phyloP scores from a whole-genome alignment of 1,284 basidiomycete genomes.

The Bjerkandera adusta region DNA sequence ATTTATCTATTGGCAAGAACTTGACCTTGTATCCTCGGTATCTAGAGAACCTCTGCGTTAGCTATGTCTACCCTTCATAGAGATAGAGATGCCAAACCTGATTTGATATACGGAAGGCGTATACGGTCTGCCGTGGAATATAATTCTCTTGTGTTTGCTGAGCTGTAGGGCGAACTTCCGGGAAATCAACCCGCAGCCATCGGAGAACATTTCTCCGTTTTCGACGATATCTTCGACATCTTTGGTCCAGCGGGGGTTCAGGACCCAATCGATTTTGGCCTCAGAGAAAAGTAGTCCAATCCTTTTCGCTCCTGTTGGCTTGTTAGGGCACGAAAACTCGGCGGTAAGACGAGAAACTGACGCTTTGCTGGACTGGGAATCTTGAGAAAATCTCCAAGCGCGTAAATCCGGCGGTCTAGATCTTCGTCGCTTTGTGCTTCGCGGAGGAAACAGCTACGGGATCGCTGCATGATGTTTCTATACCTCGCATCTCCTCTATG shows the following conservation, averaged over 20 bases:
- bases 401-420: constrained; percentile 53
- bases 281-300: constrained; percentile 66
- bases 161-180: constrained; percentile 47
- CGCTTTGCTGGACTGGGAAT: constrained; percentile 66
- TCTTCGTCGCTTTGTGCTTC: constrained; percentile 51
- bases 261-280: constrained; percentile 53
- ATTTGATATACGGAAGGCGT: constrained; percentile 63
- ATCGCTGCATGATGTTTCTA: constrained; percentile 36
- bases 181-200: constrained; percentile 66
- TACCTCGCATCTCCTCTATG: background rate
- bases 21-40: constrained; percentile 55
- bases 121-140: constrained; percentile 52
- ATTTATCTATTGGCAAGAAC: background rate
- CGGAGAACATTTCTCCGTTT: constrained; percentile 59
- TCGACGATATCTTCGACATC: constrained; percentile 60
- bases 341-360: constrained; percentile 26
- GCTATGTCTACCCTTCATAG: background rate
- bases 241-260: constrained; percentile 45
- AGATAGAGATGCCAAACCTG: constrained; percentile 35
- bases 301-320: constrained; percentile 53
- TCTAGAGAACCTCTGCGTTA: constrained; percentile 25
- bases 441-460: constrained; percentile 60
- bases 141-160: constrained; percentile 49
- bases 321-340: background rate
- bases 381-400: constrained; percentile 51